Evolutionary conservation across 805 yeast genomes (phyloP).

Genomic region (Candida caryicola): DNA sequence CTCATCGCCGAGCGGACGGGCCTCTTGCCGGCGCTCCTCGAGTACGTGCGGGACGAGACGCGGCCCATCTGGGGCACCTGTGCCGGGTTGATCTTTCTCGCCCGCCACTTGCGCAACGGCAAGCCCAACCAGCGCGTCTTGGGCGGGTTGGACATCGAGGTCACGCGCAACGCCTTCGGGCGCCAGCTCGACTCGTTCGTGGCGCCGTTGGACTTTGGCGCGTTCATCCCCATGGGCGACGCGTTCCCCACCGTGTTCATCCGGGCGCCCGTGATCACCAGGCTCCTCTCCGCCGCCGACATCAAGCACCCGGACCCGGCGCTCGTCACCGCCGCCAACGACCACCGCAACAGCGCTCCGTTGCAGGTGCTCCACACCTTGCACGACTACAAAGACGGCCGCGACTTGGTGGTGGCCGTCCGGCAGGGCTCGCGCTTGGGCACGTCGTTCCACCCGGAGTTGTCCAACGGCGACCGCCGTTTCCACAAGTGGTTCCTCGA

Average conservation of each 20-base stretch:
- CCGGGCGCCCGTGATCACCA: conserved; percentile 69
- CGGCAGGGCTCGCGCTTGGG: conserved; percentile 65
- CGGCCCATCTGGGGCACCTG: conserved; percentile 83
- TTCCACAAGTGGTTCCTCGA: conserved; percentile 71
- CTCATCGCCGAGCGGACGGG: conserved; percentile 65
- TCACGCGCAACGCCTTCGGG: conserved; percentile 75
- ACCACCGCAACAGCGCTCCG: conserved; percentile 16
- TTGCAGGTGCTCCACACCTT: conserved; percentile 45
- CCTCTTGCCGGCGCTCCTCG: conserved; percentile 51
- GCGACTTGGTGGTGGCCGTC: conserved; percentile 62
- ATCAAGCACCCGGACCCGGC: conserved; percentile 10
- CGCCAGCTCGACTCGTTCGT: conserved; percentile 69
- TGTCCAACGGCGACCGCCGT: conserved; percentile 44
- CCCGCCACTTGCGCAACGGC: conserved; percentile 52
- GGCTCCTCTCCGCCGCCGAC: conserved; percentile 8
- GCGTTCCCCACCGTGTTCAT: conserved; percentile 57
- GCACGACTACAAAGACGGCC: conserved; percentile 12
- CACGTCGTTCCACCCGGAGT: conserved; percentile 80
- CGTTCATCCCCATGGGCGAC: conserved; percentile 40
- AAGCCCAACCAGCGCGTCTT: conserved; percentile 53
- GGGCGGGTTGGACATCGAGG: conserved; percentile 63
- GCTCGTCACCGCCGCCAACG: conserved; percentile 1
- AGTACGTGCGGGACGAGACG: conserved; percentile 44
- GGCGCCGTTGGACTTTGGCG: conserved; percentile 40
- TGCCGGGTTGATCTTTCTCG: conserved; percentile 72